Conservation (phyloP, 768 basidiomycete genomes). For the Hypsizygus marmoreus region DNA sequence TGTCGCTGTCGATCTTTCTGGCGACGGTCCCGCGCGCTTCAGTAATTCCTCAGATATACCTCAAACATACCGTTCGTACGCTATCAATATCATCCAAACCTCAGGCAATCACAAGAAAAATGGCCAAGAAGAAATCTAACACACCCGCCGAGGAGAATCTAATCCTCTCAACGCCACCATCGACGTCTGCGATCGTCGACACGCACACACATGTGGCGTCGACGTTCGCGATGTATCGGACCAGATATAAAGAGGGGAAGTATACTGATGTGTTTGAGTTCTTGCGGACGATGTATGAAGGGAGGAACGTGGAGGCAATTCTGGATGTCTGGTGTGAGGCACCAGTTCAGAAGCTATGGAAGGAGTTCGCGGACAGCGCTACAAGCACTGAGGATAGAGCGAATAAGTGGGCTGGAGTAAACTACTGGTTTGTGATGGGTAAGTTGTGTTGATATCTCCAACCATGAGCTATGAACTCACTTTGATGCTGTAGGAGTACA, state of each 20-base stretch:
- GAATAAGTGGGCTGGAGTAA: constrained; percentile 63
- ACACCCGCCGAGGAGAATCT: constrained; percentile 38
- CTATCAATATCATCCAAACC: no score
- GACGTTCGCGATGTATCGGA: constrained; percentile 65
- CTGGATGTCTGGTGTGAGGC: constrained; percentile 93
- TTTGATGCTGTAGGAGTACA: constrained; percentile 57
- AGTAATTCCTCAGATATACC: no score
- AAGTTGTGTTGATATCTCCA: constrained; percentile 18
- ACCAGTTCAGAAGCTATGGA: constrained; percentile 64
- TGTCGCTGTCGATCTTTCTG: no score
- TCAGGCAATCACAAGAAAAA: no score
- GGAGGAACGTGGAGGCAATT: constrained; percentile 60
- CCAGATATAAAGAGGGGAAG: constrained; percentile 59
- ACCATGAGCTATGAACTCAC: constrained; percentile 1
- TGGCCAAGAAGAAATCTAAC: constrained; percentile 42
- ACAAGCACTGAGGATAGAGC: constrained; percentile 47
- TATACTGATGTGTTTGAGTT: constrained; percentile 68
- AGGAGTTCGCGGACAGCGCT: constrained; percentile 73
- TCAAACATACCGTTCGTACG: no score
- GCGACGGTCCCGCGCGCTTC: no score
- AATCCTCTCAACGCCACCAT: constrained; percentile 37
- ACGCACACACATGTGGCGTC: constrained; percentile 86
- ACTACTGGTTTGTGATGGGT: constrained; percentile 88
- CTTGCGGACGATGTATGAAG: constrained; percentile 59
- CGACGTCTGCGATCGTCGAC: constrained; percentile 59